These are phyloP conservation scores for Leccinum broughii DNA, from an alignment of 768 basidiomycete genomes.

Conservation along the genomic window DNA sequence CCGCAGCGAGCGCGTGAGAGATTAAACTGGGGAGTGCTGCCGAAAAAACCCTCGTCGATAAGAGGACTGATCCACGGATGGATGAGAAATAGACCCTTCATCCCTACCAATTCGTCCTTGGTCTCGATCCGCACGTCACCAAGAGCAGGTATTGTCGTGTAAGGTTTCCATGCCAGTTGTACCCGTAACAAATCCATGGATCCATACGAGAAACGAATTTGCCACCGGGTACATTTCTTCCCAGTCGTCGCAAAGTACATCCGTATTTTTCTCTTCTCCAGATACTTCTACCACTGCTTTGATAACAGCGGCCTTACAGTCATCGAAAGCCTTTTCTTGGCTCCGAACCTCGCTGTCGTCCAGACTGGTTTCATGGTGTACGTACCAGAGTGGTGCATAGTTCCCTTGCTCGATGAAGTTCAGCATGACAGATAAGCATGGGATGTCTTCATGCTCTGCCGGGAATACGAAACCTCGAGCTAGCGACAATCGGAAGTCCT, in stretches of 20 bases:
- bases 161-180: slow-evolving; percentile 25
- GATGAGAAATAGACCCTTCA: too few relatives aligned
- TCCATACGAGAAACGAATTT: slow-evolving; percentile 69
- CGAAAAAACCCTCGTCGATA: too few relatives aligned
- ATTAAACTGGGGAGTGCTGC: too few relatives aligned
- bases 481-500: slow-evolving; percentile 70
- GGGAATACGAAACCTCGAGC: slow-evolving; percentile 65
- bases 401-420: slow-evolving; percentile 73
- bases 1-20: too few relatives aligned
- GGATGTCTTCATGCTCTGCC: slow-evolving; percentile 53
- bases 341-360: slow-evolving; percentile 49
- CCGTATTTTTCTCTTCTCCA: slow-evolving; percentile 76
- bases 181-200: slow-evolving; percentile 59
- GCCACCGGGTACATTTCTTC: slow-evolving; percentile 59
- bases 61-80: too few relatives aligned
- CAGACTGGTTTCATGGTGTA: slow-evolving; percentile 33
- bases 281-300: slow-evolving; percentile 85
- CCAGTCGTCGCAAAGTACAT: slow-evolving; percentile 73
- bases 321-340: slow-evolving; percentile 72
- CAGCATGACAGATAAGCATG: slow-evolving; percentile 63
- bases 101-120: too few relatives aligned
- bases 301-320: slow-evolving; percentile 84
- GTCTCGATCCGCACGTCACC: too few relatives aligned
- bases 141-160: background rate
- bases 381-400: slow-evolving; percentile 67